phyloP scores from a whole-genome alignment of 1,139 yeast species.

The Wickerhamomyces sp. region DNA sequence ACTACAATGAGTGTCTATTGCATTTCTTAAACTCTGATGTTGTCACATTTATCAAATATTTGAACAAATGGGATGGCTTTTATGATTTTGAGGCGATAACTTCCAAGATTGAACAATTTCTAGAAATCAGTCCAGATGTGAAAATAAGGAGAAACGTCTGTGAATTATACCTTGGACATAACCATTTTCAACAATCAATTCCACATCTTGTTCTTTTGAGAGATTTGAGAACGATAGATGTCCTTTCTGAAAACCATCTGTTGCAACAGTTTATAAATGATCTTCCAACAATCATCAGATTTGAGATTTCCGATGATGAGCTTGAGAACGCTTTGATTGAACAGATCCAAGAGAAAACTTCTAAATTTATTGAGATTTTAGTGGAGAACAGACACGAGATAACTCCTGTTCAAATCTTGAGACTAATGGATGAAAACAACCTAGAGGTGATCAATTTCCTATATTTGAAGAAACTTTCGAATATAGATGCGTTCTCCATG shows the following conservation, averaged over 20 bases:
- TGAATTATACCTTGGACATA: slow-evolving; percentile 48
- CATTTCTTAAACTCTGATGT: slow-evolving; percentile 41
- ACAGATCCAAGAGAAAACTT: slow-evolving; percentile 35
- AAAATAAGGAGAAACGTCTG: slow-evolving; percentile 47
- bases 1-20: slow-evolving; percentile 50
- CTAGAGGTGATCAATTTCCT: slow-evolving; percentile 56
- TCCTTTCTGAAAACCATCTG: slow-evolving; percentile 59
- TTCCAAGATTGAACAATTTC: slow-evolving; percentile 40
- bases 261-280: slow-evolving; percentile 43
- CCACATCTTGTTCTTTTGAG: slow-evolving; percentile 51
- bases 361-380: slow-evolving; percentile 47
- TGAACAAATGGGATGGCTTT: slow-evolving; percentile 56
- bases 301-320: slow-evolving; percentile 37
- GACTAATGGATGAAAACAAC: slow-evolving; percentile 36
- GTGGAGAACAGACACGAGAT: slow-evolving; percentile 66
- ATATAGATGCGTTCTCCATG: slow-evolving; percentile 48
- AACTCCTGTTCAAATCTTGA: slow-evolving; percentile 44
- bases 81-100: slow-evolving; percentile 47
- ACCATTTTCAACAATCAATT: slow-evolving; percentile 60
- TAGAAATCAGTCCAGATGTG: slow-evolving; percentile 25
- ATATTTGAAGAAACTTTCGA: slow-evolving; percentile 49
- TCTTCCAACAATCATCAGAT: slow-evolving; percentile 48
- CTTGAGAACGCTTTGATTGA: slow-evolving; percentile 37
- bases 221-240: slow-evolving; percentile 51
- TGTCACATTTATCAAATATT: slow-evolving; percentile 34